phyloP scores from a whole-genome alignment of 2,329 filamentous ascomycete species.

The Cladosporium austrohemisphaericum region DNA sequence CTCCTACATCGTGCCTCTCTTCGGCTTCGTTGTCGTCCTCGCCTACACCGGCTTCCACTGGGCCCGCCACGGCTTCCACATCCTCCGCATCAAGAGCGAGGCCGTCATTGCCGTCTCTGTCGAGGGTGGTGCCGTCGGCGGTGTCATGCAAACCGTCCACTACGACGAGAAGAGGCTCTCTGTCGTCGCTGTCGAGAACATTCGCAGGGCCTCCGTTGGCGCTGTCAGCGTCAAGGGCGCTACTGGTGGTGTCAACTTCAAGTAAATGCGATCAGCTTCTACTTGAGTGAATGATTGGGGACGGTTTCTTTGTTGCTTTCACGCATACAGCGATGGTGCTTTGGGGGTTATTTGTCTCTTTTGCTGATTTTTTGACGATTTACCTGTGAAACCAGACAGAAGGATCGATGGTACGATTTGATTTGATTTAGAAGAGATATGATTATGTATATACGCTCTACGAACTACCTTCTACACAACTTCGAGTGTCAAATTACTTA shows the following conservation, averaged over 20 bases:
- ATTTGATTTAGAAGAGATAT: too few relatives aligned
- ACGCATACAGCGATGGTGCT: too few relatives aligned
- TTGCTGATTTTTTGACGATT: too few relatives aligned
- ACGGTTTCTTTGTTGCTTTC: too few relatives aligned
- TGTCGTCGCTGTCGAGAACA: constrained; percentile 24
- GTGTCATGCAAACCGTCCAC: constrained; percentile 32
- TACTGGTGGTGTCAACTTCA: constrained; percentile 27
- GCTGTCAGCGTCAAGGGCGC: constrained; percentile 25
- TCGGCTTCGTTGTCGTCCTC: constrained; percentile 42
- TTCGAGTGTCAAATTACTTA: too few relatives aligned
- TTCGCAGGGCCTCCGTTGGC: constrained; percentile 27
- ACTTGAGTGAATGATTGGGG: too few relatives aligned
- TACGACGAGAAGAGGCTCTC: constrained; percentile 34
- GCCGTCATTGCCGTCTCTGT: constrained; percentile 28
- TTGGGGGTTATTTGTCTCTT: too few relatives aligned
- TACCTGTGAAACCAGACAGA: too few relatives aligned
- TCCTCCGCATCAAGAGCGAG: constrained; percentile 33
- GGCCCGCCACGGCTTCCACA: constrained; percentile 30
- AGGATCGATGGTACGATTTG: too few relatives aligned
- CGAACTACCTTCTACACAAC: too few relatives aligned
- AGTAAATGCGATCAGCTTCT: too few relatives aligned
- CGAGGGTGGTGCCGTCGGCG: constrained; percentile 33
- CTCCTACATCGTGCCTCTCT: constrained; percentile 44
- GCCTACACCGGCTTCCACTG: constrained; percentile 34
- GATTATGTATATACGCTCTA: too few relatives aligned